These are phyloP conservation scores for Smallanthus sonchifolius DNA, from an alignment of 129 eudicot genomes.

Conservation along the genomic window DNA sequence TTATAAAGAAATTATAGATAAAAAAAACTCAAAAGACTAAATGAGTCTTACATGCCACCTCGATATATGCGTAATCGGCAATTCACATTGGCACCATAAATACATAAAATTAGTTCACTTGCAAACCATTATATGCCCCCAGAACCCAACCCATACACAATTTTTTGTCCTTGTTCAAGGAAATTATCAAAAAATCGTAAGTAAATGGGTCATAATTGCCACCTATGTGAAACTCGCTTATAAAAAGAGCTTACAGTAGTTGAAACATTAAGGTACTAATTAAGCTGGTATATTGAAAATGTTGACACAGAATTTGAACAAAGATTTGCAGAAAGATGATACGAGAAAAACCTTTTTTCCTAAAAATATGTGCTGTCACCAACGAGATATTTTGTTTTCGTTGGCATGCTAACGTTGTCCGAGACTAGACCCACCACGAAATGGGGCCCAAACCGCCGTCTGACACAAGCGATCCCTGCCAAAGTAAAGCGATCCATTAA, in stretches of 20 bases:
- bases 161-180: no score
- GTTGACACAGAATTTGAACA: neutral
- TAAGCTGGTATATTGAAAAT: neutral
- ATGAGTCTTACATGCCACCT: no score
- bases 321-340: no score
- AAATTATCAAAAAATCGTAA: no score
- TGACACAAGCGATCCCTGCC: slow-evolving; percentile 37
- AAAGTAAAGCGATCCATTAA: neutral
- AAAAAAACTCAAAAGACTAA: no score
- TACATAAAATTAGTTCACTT: no score
- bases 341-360: neutral
- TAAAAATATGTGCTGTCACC: neutral
- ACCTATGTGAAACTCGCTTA: neutral
- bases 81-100: no score
- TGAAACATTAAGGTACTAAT: slow-evolving; percentile 1
- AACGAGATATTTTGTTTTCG: neutral
- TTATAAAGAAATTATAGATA: no score
- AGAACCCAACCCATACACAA: no score
- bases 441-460: slow-evolving; percentile 31
- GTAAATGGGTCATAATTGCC: no score
- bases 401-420: neutral
- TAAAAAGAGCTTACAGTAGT: neutral
- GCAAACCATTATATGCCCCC: no score
- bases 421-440: slow-evolving; percentile 35
- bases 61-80: no score